Base-by-base conservation (phyloP, 1,284 basidiomycete species). In the Anthracocystis setariae region DNA sequence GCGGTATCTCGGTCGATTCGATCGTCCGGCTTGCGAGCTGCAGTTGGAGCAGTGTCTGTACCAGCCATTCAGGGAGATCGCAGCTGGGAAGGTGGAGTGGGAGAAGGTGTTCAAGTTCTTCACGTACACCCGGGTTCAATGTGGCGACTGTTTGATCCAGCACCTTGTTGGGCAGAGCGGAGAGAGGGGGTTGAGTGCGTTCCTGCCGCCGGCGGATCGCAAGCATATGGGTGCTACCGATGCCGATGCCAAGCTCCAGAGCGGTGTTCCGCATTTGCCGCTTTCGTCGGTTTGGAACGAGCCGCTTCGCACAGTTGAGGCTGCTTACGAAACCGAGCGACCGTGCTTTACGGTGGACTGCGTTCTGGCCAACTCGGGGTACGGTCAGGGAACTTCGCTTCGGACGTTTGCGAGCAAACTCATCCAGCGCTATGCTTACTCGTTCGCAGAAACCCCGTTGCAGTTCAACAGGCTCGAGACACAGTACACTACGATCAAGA, bases 121-220 rank as follows among this genome's bases (percentile, higher is more conserved):
- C 20, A 46, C 64, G 12, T 68, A 59, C 37, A 46, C 43, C 15
- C 44, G 69, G 40, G 33, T 50, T 2, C 38, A 37, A 3, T 76
- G 74, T 43, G 74, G 74, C 25, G 74, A 76, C 39, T 76, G 74
- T 33, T 38, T 76, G 45, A 58, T 76, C 27, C 62, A 66, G 17
- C 68, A 72, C 33, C 54, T 73, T 2, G 48, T 76, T 3, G 52
- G 48, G 0, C 44, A 56, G 43, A 59, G 53, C 9, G 74, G 74
- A 3, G 24, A 55, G 13, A 49, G 55, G 8, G 74, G 74, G 5
- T 44, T 74, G 21, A 20, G 20, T 17, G 66, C 67, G 3, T 73
- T 76, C 25, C 55, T 76, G 0, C 74, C 74, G 0, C 7, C 55
- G 1, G 25, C 50, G 3, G 42, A 62, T 12, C 57, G 61, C 13